These are phyloP conservation scores for Jaltomata sinuosa DNA, from an alignment of 257 asterid species.

Conservation along the genomic window DNA sequence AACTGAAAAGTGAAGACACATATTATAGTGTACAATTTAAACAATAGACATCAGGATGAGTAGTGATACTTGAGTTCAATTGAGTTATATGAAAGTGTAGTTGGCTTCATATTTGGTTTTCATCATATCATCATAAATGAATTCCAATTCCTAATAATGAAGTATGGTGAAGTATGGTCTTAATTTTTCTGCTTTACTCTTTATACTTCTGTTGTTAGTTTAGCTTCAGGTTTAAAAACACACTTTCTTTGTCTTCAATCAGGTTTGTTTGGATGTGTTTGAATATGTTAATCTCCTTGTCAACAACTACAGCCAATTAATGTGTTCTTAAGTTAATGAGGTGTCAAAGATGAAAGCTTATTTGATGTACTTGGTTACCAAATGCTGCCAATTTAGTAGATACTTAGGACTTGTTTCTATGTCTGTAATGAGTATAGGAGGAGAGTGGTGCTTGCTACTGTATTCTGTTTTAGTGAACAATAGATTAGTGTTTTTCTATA, in stretches of 20 bases:
- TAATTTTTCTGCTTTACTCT: neutral
- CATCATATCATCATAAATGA: neutral
- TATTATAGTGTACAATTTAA: neutral
- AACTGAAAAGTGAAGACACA: neutral
- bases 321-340: constrained; percentile 91
- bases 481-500: neutral
- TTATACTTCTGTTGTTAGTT: neutral
- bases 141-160: constrained; percentile 34
- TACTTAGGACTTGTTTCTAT: neutral
- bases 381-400: neutral
- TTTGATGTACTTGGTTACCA: constrained; percentile 53
- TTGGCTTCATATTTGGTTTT: too few species aligned
- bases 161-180: constrained; percentile 69
- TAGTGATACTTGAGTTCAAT: neutral
- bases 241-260: constrained; percentile 10
- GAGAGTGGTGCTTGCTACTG: neutral
- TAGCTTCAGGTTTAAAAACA: neutral
- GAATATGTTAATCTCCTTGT: constrained; percentile 97
- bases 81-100: neutral
- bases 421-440: neutral
- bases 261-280: constrained; percentile 96
- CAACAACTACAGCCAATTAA: constrained; percentile 74
- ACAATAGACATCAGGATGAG: neutral
- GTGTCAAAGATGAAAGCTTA: constrained; percentile 95
- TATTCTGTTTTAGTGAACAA: too few species aligned